Percentiles rank a stretch among this genome's conserved stretches.
These are phyloP conservation scores for Cornus florida DNA, from an alignment of 148 eudicot species.

Conservation along the genomic window DNA sequence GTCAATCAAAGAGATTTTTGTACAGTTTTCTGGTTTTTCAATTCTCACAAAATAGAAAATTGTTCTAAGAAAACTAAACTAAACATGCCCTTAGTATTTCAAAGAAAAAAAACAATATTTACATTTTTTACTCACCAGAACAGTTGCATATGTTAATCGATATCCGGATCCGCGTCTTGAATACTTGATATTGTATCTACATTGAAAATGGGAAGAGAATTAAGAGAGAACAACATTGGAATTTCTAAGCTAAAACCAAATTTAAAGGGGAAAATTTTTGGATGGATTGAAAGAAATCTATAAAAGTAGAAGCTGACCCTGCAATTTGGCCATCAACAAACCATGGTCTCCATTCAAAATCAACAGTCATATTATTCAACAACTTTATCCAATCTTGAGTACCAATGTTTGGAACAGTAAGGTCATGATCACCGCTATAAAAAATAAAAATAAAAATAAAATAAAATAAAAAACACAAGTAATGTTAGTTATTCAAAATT, in stretches of 20 bases:
- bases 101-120: no score
- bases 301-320: background rate
- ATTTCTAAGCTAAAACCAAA: no score
- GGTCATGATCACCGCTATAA: slow-evolving; percentile 16
- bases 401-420: slow-evolving; percentile 9
- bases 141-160: slow-evolving; percentile 11
- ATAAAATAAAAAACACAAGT: background rate
- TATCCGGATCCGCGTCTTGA: background rate
- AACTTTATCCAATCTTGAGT: slow-evolving; percentile 12
- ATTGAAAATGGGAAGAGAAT: background rate
- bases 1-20: no score
- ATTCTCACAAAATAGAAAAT: no score
- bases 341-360: slow-evolving; percentile 14
- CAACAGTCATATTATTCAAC: background rate
- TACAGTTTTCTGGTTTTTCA: no score
- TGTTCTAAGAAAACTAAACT: no score
- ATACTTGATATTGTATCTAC: slow-evolving; percentile 11
- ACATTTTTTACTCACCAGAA: background rate
- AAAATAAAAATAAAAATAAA: no score
- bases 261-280: no score
- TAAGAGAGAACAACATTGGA: no score
- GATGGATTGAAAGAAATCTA: background rate
- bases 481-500: no score
- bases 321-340: slow-evolving; percentile 15
- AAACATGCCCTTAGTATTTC: no score